A percentile compares a stretch with the other conserved stretches of the same genome.
phyloP scores from a whole-genome alignment of 768 basidiomycete genomes.

The Saitozyma podzolica region DNA sequence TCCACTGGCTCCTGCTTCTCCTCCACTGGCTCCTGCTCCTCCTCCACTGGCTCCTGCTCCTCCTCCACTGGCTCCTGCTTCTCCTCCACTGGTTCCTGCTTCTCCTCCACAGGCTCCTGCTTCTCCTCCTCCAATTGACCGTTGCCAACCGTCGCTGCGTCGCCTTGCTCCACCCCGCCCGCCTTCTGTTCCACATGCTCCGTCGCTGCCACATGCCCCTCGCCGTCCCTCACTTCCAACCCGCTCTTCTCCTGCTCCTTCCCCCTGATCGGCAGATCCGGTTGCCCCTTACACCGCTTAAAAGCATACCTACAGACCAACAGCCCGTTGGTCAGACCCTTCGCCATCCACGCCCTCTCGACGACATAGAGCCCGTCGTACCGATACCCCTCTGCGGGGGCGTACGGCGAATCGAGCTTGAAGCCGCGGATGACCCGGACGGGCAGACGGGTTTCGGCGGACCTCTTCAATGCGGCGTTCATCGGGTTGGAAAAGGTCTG shows the following conservation, averaged over 20 bases:
- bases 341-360: slow-evolving; percentile 70
- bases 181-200: no score
- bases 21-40: no score
- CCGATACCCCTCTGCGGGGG: slow-evolving; percentile 80
- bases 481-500: slow-evolving; percentile 73
- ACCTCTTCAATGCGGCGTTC: slow-evolving; percentile 74
- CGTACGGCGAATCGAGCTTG: slow-evolving; percentile 71
- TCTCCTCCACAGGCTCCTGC: no score
- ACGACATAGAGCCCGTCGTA: slow-evolving; percentile 80
- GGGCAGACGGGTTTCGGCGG: slow-evolving; percentile 76
- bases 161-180: no score
- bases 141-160: no score
- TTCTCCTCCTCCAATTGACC: no score
- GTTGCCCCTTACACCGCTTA: slow-evolving; percentile 37
- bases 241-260: slow-evolving; percentile 9
- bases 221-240: no score
- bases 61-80: no score
- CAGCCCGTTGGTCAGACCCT: slow-evolving; percentile 67
- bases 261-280: slow-evolving; percentile 12
- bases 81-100: no score
- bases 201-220: no score
- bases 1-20: no score
- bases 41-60: no score
- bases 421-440: slow-evolving; percentile 84
- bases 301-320: slow-evolving; percentile 84